Base-by-base conservation (phyloP, 306 rosid species). In the Mimosa pudica region DNA sequence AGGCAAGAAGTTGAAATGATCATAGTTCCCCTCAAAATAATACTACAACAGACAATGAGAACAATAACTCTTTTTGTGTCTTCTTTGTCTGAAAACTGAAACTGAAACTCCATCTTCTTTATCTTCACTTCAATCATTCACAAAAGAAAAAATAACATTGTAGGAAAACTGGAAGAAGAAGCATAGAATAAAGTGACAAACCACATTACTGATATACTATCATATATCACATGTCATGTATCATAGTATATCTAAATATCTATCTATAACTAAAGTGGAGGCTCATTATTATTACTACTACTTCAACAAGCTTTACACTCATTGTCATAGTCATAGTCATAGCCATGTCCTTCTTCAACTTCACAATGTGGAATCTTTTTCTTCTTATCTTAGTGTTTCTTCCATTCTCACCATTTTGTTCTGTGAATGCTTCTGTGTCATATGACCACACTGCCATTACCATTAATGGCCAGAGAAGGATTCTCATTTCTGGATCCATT, bases 401-500 rank as follows among this genome's bases (percentile, higher is more conserved):
- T 79, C 71, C 82, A 48, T 83, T 76, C 80, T 84, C 89, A 52
- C 48, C 82, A 73, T 76, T 86, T 76, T 70, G 62, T 84, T 69
- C 91, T 77, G 89, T 74, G 66, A 33, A 63, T 73, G 96, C 99
- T 52, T 90, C 98, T 75, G 99, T 95, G 20, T 88, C 97, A 4
- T 95, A 95, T 84, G 99, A 95, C 80, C 81, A 79, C 30, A 93
- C 79, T 68, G 96, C 99, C 77, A 91, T 95, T 77, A 78, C 84
- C 88, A 89, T 95, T 66, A 95, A 93, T 89, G 99, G 99, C 76
- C 94, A 89, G 78, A 90, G 98, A 79, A 91, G 85, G 77, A 93
- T 95, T 73, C 92, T 95, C 8, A 87, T 95, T 73, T 95, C 99
- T 85, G 99, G 99, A 62, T 95, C 99, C 85, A 91, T 95, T 87